Base-by-base conservation (phyloP, 2,329 filamentous ascomycete genomes). In the Penicillium sp. region DNA sequence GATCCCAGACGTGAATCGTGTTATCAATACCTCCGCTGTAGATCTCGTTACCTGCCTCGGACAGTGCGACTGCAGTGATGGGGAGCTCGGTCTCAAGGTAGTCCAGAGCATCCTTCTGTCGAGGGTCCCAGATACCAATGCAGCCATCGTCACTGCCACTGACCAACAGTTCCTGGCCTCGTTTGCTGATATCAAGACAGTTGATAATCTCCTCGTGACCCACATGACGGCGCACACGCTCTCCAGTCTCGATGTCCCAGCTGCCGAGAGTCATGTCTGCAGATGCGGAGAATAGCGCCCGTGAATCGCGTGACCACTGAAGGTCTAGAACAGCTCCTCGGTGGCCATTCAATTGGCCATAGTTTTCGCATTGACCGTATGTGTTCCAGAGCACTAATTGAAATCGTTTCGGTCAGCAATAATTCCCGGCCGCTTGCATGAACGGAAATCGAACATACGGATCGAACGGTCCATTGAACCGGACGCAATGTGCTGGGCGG, bases 131-230 rank as follows among this genome's bases (percentile, higher is more conserved):
- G 43, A 97, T 89, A 55, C 92, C 92, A 67, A 99, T 92, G 58
- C 86, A 90, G 5, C 92, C 92, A 72, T 99, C 94, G 70, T 99
- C 93, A 61, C 92, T 95, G 36, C 89, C 94, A 69, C 90, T 96
- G 58, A 97, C 84, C 43, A 99, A 77, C 48, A 97, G 77, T 68
- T 97, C 94, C 71, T 96, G 91, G 49, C 94, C 94, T 66, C 94
- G 84, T 71, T 88, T 89, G 77, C 88, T 94, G 57, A 95, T 86
- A 67, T 96, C 92, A 72, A 97, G 79, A 56, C 88, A 84, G 73
- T 97, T 99, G 77, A 99, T 87, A n/a, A 97, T 84, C 72, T 97
- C 93, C 67, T 97, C 92, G 69, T 99, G 94, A 1, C 94, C 94
- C 10, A 92, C 79, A 68, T 99, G 95, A 68, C 90, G 85, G 59